These are phyloP conservation scores for Orbilia blumenaviensis DNA, from an alignment of 2,329 filamentous ascomycete species.

Conservation along the genomic window DNA sequence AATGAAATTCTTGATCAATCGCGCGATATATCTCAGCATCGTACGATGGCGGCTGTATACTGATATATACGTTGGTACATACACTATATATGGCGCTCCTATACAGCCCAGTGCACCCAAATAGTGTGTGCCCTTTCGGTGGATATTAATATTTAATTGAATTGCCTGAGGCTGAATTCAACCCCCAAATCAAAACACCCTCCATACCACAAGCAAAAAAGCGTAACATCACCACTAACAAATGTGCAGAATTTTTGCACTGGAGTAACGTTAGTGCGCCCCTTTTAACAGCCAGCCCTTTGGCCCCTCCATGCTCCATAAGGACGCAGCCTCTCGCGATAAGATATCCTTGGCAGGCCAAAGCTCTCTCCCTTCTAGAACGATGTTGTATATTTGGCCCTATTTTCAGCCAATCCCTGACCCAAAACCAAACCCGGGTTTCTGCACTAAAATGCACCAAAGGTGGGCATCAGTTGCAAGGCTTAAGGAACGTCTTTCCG, in stretches of 20 bases:
- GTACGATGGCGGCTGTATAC: too few species aligned
- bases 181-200: too few species aligned
- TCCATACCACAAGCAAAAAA: too few species aligned
- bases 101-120: too few species aligned
- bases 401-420: constrained; percentile 35
- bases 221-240: neutral
- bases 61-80: too few species aligned
- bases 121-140: too few species aligned
- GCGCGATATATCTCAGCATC: too few species aligned
- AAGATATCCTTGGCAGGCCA: constrained; percentile 47
- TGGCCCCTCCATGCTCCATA: constrained; percentile 21
- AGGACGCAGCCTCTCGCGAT: constrained; percentile 30
- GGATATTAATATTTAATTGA: neutral
- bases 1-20: too few species aligned
- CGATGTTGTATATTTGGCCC: constrained; percentile 52
- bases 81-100: too few species aligned
- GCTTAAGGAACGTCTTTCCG: constrained; percentile 42
- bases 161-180: neutral
- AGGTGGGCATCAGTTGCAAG: too few species aligned
- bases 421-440: neutral
- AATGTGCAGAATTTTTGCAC: constrained; percentile 20
- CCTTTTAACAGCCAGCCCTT: constrained; percentile 13
- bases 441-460: too few species aligned
- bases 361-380: constrained; percentile 40
- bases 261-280: constrained; percentile 13